A percentile compares a stretch with the other conserved stretches of the same genome.
These are phyloP conservation scores for Sequoiadendron giganteum DNA, from an alignment of 75 land plant genomes.

Conservation along the genomic window DNA sequence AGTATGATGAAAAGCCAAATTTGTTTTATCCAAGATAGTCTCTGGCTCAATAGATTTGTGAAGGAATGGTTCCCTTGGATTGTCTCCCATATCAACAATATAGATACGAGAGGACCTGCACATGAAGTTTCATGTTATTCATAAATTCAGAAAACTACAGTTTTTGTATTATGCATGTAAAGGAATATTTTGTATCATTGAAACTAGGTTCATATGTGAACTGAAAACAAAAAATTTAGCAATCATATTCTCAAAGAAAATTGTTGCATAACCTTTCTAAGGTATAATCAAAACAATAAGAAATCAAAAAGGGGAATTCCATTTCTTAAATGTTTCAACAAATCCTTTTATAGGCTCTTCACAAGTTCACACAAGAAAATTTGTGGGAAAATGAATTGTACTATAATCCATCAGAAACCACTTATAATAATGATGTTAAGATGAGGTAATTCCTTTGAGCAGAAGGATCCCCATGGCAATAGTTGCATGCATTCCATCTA, in stretches of 20 bases:
- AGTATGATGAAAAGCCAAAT: conserved; percentile 50
- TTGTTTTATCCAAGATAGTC: conserved; percentile 30
- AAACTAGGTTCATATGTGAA: neutral
- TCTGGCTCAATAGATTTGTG: conserved; percentile 44
- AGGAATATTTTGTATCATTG: neutral
- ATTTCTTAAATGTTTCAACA: neutral
- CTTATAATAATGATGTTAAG: conserved; percentile 84
- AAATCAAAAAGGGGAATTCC: neutral
- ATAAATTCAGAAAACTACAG: neutral
- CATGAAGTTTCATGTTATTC: neutral
- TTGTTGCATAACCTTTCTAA: neutral
- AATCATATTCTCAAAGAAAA: neutral
- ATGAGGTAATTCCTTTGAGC: conserved; percentile 81
- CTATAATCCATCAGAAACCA: neutral
- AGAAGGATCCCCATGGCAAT: too few species aligned
- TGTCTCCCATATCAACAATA: conserved; percentile 29
- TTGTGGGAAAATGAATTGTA: neutral
- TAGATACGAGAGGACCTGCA: conserved; percentile 49
- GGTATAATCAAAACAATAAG: neutral
- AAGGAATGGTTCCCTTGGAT: conserved; percentile 32
- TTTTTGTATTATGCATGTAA: neutral
- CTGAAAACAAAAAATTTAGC: neutral
- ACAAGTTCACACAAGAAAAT: neutral
- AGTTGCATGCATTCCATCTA: too few species aligned
- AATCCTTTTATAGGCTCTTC: neutral